Evolutionary conservation across 345 rosid genomes (phyloP).

Genomic region (Brassica carinata): DNA sequence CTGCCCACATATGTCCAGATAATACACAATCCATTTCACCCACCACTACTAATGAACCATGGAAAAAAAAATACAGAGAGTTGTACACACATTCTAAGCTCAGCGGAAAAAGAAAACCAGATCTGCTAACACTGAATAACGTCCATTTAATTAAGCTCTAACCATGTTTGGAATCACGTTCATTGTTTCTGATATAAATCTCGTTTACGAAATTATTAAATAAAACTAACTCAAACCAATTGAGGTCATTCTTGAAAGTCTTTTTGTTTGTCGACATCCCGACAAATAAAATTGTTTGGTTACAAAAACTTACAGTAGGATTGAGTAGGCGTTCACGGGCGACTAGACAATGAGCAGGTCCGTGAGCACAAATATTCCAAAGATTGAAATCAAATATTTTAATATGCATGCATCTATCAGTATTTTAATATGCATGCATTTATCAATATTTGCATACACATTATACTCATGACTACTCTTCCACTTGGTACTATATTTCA

Average conservation of each 20-base stretch:
- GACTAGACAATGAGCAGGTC: slow-evolving; percentile 23
- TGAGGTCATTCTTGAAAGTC: background rate
- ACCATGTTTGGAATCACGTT: background rate
- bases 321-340: slow-evolving; percentile 31
- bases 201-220: background rate
- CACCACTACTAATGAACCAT: too few species aligned
- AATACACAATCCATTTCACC: too few species aligned
- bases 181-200: background rate
- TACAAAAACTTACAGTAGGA: background rate
- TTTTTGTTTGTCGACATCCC: background rate
- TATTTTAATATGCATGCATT: background rate
- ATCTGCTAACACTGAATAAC: too few species aligned
- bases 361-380: slow-evolving; percentile 24
- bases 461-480: slow-evolving; percentile 10
- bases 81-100: too few species aligned
- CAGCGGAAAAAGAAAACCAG: too few species aligned
- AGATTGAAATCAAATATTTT: background rate
- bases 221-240: background rate
- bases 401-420: background rate
- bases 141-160: background rate
- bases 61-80: too few species aligned
- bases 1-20: too few species aligned
- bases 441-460: slow-evolving; percentile 9
- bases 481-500: slow-evolving; percentile 27
- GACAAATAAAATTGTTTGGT: slow-evolving; percentile 10